Conservation (phyloP, 306 rosid species). For the Vicia sativa region DNA sequence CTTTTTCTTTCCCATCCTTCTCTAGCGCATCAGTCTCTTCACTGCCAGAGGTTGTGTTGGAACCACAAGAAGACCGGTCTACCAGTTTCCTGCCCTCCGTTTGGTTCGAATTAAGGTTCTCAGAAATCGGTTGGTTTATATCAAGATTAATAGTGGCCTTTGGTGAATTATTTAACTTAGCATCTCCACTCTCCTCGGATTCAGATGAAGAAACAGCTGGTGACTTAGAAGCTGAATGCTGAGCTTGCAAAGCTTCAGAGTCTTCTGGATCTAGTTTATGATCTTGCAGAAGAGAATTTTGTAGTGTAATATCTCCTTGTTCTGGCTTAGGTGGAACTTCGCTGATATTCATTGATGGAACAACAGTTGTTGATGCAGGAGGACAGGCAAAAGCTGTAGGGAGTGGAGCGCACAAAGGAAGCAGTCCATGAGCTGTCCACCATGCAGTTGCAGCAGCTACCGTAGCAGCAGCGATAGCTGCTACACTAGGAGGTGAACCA, state of each 20-base stretch:
- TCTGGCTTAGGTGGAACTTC: slow-evolving; percentile 52
- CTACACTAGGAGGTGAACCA: slow-evolving; percentile 68
- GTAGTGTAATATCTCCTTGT: slow-evolving; percentile 50
- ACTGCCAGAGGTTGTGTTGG: slow-evolving; percentile 88
- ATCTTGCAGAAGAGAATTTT: slow-evolving; percentile 57
- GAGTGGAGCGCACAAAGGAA: slow-evolving; percentile 83
- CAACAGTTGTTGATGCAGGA: slow-evolving; percentile 54
- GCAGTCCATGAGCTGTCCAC: slow-evolving; percentile 96
- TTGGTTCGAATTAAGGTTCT: slow-evolving; percentile 63
- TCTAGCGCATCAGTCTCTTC: slow-evolving; percentile 87
- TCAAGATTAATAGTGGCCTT: slow-evolving; percentile 53
- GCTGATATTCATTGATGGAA: slow-evolving; percentile 51
- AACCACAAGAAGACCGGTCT: slow-evolving; percentile 96
- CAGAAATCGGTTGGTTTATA: slow-evolving; percentile 49
- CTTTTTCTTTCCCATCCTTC: slow-evolving; percentile 65
- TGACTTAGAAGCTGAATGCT: slow-evolving; percentile 60
- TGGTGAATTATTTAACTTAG: slow-evolving; percentile 49
- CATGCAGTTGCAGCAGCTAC: slow-evolving; percentile 97
- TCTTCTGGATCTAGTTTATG: slow-evolving; percentile 52
- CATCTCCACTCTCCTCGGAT: slow-evolving; percentile 59
- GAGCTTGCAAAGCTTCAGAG: slow-evolving; percentile 58
- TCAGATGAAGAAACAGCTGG: slow-evolving; percentile 53
- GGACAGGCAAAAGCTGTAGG: slow-evolving; percentile 60
- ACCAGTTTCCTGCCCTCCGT: slow-evolving; percentile 60
- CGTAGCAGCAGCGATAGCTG: slow-evolving; percentile 83